Evolutionary conservation across 2,329 filamentous ascomycete genomes (phyloP).

Genomic region (Colletotrichum graminicola): DNA sequence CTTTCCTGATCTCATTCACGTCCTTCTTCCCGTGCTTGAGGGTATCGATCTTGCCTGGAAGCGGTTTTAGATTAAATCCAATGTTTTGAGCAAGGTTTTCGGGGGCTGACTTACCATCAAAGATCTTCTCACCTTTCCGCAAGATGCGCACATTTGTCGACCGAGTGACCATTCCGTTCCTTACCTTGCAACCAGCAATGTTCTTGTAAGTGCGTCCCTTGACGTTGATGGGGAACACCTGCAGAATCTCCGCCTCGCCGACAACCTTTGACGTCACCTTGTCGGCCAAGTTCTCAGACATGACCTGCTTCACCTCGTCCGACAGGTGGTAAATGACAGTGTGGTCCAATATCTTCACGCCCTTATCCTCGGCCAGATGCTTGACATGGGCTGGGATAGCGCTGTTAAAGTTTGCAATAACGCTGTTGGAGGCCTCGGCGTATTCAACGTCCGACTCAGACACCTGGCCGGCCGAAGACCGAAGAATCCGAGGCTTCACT

Average conservation of each 20-base stretch:
- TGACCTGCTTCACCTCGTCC: conserved; percentile 76
- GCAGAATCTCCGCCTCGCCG: conserved; percentile 88
- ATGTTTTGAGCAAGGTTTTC: not conserved
- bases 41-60: conserved; percentile 79
- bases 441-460: conserved; percentile 91
- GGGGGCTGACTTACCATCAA: conserved; percentile 77
- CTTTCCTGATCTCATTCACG: conserved; percentile 88
- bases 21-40: conserved; percentile 96
- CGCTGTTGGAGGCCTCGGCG: conserved; percentile 79
- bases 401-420: conserved; percentile 90
- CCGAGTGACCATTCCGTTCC: conserved; percentile 80
- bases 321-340: conserved; percentile 87
- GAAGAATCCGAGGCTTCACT: conserved; percentile 81
- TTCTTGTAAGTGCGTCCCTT: conserved; percentile 77
- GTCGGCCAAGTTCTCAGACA: conserved; percentile 78
- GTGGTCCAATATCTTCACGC: conserved; percentile 84
- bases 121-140: conserved; percentile 77
- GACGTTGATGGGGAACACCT: conserved; percentile 86
- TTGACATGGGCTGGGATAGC: conserved; percentile 75
- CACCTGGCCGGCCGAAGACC: conserved; percentile 81
- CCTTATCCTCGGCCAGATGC: conserved; percentile 75
- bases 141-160: conserved; percentile 77
- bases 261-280: conserved; percentile 76
- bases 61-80: conserved; percentile 20
- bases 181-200: conserved; percentile 89